Evolutionary conservation across 225 moss, liverwort and hornwort species (phyloP).

Genomic region (Sphagnum tenellum): DNA sequence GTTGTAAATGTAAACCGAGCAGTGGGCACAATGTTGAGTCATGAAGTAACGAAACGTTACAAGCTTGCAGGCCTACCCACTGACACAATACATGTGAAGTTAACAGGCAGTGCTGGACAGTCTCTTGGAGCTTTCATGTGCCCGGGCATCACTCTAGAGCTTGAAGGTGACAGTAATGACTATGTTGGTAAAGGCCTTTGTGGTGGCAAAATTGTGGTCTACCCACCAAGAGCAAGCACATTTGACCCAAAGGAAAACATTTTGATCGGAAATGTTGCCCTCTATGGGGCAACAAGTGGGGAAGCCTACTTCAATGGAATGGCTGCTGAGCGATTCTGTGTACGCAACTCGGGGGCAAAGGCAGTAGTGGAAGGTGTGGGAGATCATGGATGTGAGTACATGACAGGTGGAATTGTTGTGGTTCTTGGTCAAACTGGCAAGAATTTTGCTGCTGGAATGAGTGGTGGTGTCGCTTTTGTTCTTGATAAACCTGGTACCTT

Average conservation of each 20-base stretch:
- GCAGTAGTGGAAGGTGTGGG: conserved; percentile 89
- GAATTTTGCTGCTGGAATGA: conserved; percentile 88
- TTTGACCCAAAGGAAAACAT: conserved; percentile 86
- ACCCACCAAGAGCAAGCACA: conserved; percentile 58
- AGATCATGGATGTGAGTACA: conserved; percentile 87
- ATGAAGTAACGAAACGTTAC: conserved; percentile 70
- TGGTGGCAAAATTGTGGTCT: conserved; percentile 64
- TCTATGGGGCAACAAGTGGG: conserved; percentile 81
- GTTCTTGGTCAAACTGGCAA: conserved; percentile 74
- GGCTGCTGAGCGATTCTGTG: conserved; percentile 82
- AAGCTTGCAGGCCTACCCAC: conserved; percentile 26
- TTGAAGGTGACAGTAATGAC: conserved; percentile 91
- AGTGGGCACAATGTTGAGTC: conserved; percentile 81
- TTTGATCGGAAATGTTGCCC: conserved; percentile 72
- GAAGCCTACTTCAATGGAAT: conserved; percentile 87
- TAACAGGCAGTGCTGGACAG: conserved; percentile 72
- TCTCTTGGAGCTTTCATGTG: conserved; percentile 70
- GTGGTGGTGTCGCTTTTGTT: conserved; percentile 74
- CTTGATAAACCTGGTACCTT: conserved; percentile 65
- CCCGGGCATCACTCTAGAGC: conserved; percentile 62
- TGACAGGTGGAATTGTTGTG: conserved; percentile 70
- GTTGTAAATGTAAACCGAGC: conserved; percentile 66
- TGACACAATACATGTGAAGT: conserved; percentile 58
- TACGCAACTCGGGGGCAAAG: conserved; percentile 71
- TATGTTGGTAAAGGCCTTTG: conserved; percentile 81